Base-by-base conservation (phyloP, 805 yeast genomes). In the Candida khao-thaluensis region DNA sequence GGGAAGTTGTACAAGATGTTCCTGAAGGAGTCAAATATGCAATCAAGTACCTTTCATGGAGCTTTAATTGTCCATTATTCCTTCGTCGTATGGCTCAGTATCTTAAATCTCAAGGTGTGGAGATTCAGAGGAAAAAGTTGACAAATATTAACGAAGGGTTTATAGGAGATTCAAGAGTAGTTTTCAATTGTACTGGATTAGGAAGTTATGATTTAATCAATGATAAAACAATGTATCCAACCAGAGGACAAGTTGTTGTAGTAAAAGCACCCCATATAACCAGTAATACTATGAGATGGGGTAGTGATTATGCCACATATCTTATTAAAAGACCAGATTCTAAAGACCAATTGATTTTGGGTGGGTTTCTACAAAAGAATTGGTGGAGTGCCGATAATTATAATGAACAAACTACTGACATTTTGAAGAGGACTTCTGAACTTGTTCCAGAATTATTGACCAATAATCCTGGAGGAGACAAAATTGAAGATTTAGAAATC, bases 191-290 rank as follows among this genome's bases (percentile, higher is more conserved):
- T 57, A 71, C 89, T 0, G 95, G 95, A 7, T 64, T 82, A 15
- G 85, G 89, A 8, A 85, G 93, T 2, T 66, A 65, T 34, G 54
- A 58, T 2, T 61, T 86, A 5, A 86, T 82, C 12, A 60, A 65
- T 12, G 95, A 86, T 52, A 44, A 63, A 6, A 60, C 63, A 1
- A 75, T 82, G 17, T 83, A 79, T 48, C 91, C 95, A 5, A 77
- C 85, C 0, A 67, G 95, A 42, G 95, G 95, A 5, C 95, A 85
- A 54, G 88, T 85, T 17, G 82, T 84, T 14, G 81, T 84, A 7
- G 71, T 85, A 16, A 73, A 69, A 43, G 87, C 88, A 0, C 88
- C 89, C 3, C 85, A 82, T 50, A 66, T 84, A 62, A 40, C 59
- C 55, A 78, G 76, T 50, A 84, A 82, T 55, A 61, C 59, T 44